Evolutionary conservation across 106 monocot species (phyloP), one percentile per base, ranked within the genome.

Genomic region (Narthecium ossifragum): DNA sequence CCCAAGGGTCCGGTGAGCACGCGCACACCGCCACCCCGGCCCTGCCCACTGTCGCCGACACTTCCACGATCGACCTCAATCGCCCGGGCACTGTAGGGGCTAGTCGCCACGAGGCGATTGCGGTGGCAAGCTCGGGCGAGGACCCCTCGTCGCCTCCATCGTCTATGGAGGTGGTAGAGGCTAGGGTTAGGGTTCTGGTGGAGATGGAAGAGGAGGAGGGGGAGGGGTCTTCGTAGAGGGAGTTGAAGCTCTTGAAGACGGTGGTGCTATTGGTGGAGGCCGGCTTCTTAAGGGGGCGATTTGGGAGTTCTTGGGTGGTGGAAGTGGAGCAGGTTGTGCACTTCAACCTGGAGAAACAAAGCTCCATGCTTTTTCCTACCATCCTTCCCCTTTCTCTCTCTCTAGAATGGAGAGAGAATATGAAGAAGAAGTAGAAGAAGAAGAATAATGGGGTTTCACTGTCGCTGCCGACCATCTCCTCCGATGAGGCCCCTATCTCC

Each of bases 1-100:
- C 27, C 66, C 78, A 74, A 38, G 85, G 85, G 62, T 86, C 78
- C 26, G 81, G 76, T 9, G 85, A 73, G 73, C 71, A 61, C 18
- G 71, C 81, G 18, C 70, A 66, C 40, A 81, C 85, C 34, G 81
- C 76, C 38, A 77, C 57, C 11, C 73, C 76, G 46, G 28, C 56
- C 1, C 40, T 22, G 31, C 45, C 55, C 38, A 33, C 36, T 24
- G 38, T 57, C 36, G 63, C 56, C 57, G 75, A 31, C 12, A 55
- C 46, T 11, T 25, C 39, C 24, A 81, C 59, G 43, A 85, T 86
- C 23, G 85, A 81, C 37, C 68, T 86, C 27, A 81, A 81, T 15
- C 43, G 51, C 3, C 81, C 85, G 10, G 85, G 81, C 29, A 74
- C 65, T 23, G 70, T 64, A 11, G 69, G 80, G 63, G 71, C 64